Conservation (phyloP, 2,329 filamentous ascomycete genomes). For the Penicillium sp. region DNA sequence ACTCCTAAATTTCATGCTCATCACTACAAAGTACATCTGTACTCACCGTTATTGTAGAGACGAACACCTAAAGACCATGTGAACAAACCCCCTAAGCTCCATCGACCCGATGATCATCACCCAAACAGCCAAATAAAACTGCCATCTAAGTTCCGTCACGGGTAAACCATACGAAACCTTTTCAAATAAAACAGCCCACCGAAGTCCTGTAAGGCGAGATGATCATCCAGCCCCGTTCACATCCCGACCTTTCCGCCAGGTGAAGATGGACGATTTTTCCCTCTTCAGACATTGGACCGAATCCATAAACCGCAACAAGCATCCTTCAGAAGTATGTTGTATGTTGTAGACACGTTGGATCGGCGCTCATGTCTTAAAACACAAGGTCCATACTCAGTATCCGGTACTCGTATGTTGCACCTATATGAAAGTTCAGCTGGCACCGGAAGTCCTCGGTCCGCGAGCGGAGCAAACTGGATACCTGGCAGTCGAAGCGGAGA, state of each 20-base stretch:
- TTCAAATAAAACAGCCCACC: neutral
- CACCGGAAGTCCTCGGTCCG: neutral
- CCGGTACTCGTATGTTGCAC: neutral
- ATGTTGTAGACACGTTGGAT: neutral
- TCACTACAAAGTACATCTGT: neutral
- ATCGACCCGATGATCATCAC: neutral
- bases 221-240: neutral
- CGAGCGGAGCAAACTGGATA: neutral
- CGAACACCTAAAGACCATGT: neutral
- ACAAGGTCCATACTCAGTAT: neutral
- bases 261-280: neutral
- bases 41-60: neutral
- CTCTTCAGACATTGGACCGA: neutral
- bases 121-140: neutral
- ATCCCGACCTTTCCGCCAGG: neutral
- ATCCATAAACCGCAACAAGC: no score
- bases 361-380: no score
- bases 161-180: neutral
- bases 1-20: neutral
- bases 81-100: neutral
- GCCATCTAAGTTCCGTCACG: neutral
- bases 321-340: neutral
- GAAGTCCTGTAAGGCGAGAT: neutral
- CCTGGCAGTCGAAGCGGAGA: neutral
- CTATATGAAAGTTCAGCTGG: neutral